Conservation (phyloP, 75 land plant genomes). For the Pinus albicaulis region DNA sequence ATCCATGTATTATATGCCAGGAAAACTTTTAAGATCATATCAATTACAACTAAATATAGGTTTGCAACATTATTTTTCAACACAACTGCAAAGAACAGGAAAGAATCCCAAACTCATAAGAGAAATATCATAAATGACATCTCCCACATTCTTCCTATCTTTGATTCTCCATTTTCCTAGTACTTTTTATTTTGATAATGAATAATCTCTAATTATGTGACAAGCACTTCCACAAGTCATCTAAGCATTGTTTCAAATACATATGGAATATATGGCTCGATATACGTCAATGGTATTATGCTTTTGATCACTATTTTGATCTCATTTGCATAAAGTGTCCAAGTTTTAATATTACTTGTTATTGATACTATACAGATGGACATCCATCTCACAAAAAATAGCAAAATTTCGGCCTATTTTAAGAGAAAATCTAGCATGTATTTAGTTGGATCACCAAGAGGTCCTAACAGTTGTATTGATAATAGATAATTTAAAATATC, state of each 20-base stretch:
- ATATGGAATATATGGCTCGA: slow-evolving; percentile 11
- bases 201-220: slow-evolving; percentile 32
- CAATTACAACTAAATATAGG: slow-evolving; percentile 56
- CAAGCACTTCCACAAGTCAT: slow-evolving; percentile 45
- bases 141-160: slow-evolving; percentile 10
- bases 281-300: slow-evolving; percentile 34
- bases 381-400: slow-evolving; percentile 34
- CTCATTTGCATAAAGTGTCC: slow-evolving; percentile 35
- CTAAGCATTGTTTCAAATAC: slow-evolving; percentile 30
- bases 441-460: slow-evolving; percentile 23
- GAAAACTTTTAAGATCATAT: slow-evolving; percentile 51
- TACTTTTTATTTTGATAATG: slow-evolving; percentile 13
- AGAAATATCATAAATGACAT: slow-evolving; percentile 49
- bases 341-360: slow-evolving; percentile 2
- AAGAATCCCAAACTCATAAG: slow-evolving; percentile 43
- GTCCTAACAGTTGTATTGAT: slow-evolving; percentile 32
- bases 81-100: slow-evolving; percentile 61
- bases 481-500: slow-evolving; percentile 38
- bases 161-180: background rate
- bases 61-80: slow-evolving; percentile 26
- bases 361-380: background rate
- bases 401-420: slow-evolving; percentile 60
- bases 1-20: slow-evolving; percentile 62
- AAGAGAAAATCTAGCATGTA: slow-evolving; percentile 37
- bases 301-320: slow-evolving; percentile 40